Evolutionary conservation across 768 basidiomycete genomes (phyloP).

Genomic region (Xerocomellus dryophilus): DNA sequence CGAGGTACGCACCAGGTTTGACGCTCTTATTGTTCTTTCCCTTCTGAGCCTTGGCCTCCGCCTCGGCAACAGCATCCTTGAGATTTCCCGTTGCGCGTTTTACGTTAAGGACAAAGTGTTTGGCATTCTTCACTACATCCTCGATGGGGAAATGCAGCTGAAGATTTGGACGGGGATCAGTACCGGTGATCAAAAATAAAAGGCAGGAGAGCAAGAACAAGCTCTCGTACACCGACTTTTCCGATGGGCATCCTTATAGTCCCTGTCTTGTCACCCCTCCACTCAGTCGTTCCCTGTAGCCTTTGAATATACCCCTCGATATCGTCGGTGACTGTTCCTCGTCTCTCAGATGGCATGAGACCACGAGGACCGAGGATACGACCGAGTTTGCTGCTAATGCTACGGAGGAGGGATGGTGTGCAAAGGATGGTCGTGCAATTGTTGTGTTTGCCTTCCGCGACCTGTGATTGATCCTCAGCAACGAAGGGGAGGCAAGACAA

Average conservation of each 20-base stretch:
- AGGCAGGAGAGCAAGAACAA: neutral
- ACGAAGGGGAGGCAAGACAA: neutral
- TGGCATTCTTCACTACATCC: slow-evolving; percentile 77
- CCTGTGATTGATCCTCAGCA: slow-evolving; percentile 37
- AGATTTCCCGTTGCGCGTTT: slow-evolving; percentile 72
- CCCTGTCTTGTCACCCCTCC: slow-evolving; percentile 88
- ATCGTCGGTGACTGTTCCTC: slow-evolving; percentile 93
- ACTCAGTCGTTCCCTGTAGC: slow-evolving; percentile 81
- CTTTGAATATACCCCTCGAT: slow-evolving; percentile 76
- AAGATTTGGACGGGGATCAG: slow-evolving; percentile 7
- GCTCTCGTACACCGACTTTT: slow-evolving; percentile 46
- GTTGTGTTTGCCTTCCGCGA: slow-evolving; percentile 67
- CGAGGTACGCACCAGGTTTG: slow-evolving; percentile 42
- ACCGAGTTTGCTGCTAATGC: slow-evolving; percentile 78
- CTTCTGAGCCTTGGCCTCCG: slow-evolving; percentile 41
- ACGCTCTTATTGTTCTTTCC: slow-evolving; percentile 36
- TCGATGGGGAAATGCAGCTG: slow-evolving; percentile 73
- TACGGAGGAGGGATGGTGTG: slow-evolving; percentile 71
- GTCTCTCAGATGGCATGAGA: slow-evolving; percentile 91
- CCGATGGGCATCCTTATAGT: slow-evolving; percentile 81
- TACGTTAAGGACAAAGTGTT: slow-evolving; percentile 70
- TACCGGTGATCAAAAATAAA: neutral
- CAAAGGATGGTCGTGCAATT: slow-evolving; percentile 80
- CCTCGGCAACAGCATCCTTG: slow-evolving; percentile 42
- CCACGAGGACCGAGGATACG: slow-evolving; percentile 84